Conservation (phyloP, 2,329 filamentous ascomycete genomes). For the Lizonia empirigonia region DNA sequence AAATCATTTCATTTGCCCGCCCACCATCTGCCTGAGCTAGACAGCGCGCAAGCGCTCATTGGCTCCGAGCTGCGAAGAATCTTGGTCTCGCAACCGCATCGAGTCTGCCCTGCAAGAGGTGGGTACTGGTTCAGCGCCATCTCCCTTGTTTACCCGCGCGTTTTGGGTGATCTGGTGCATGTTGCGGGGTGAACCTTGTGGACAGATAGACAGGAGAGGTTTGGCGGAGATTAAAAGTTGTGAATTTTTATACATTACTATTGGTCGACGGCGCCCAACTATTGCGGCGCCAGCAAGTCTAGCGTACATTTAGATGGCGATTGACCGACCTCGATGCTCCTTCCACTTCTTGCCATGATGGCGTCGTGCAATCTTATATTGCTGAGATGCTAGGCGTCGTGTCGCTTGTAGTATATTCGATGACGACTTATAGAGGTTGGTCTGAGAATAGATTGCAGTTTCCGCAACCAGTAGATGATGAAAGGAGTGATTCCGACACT, state of each 20-base stretch:
- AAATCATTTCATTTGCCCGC: not conserved
- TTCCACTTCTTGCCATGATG: not conserved
- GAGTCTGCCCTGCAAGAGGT: not conserved
- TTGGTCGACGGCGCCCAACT: slow-evolving; percentile 5
- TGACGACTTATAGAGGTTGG: slow-evolving; percentile 1
- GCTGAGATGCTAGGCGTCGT: not conserved
- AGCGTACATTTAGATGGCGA: slow-evolving; percentile 9
- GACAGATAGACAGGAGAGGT: slow-evolving; percentile 7
- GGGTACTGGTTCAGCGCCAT: not conserved
- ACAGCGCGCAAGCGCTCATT: not conserved
- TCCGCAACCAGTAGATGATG: not conserved
- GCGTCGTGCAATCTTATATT: not conserved
- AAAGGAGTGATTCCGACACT: slow-evolving; percentile 9
- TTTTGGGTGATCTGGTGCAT: not conserved
- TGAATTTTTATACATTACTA: slow-evolving; percentile 10
- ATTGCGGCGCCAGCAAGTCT: not conserved
- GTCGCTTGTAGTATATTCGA: slow-evolving; percentile 2
- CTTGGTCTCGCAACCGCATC: not conserved
- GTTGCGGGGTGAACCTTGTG: not conserved
- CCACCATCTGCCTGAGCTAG: not conserved
- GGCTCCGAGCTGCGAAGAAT: not conserved
- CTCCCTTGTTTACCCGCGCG: not conserved
- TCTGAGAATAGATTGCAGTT: not conserved
- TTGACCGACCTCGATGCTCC: not conserved
- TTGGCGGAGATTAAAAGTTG: slow-evolving; percentile 8